phyloP scores from a whole-genome alignment of 1,284 basidiomycete species.

The Ganoderma resinaceum region DNA sequence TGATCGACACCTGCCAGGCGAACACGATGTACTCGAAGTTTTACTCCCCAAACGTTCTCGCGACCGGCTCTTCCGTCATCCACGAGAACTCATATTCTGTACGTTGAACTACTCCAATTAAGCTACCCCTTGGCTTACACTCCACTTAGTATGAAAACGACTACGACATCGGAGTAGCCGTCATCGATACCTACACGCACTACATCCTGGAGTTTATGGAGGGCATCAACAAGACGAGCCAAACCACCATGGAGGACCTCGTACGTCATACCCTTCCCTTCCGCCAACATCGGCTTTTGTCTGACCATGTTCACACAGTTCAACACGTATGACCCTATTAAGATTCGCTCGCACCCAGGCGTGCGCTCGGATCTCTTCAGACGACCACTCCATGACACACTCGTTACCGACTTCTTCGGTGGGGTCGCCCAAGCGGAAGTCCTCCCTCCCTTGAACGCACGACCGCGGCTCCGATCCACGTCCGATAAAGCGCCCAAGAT shows the following conservation, averaged over 20 bases:
- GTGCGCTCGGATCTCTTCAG: slow-evolving; percentile 87
- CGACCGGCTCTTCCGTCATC: slow-evolving; percentile 89
- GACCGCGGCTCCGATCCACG: background rate
- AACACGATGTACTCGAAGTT: slow-evolving; percentile 96
- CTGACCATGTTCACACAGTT: slow-evolving; percentile 59
- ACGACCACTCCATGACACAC: slow-evolving; percentile 71
- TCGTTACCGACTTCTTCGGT: slow-evolving; percentile 96
- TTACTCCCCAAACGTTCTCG: slow-evolving; percentile 95
- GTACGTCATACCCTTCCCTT: slow-evolving; percentile 52
- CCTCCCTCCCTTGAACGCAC: slow-evolving; percentile 27
- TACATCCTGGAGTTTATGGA: slow-evolving; percentile 93
- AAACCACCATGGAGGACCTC: slow-evolving; percentile 84
- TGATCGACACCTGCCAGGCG: slow-evolving; percentile 99
- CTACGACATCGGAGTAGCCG: slow-evolving; percentile 91
- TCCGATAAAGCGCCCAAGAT: background rate
- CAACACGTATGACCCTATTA: slow-evolving; percentile 74
- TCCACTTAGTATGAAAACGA: slow-evolving; percentile 85
- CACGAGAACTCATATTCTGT: slow-evolving; percentile 96
- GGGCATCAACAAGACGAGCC: slow-evolving; percentile 89
- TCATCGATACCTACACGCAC: slow-evolving; percentile 96
- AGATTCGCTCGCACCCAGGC: slow-evolving; percentile 87
- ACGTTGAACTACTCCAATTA: slow-evolving; percentile 37
- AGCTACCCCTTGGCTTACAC: background rate
- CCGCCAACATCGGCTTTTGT: background rate
- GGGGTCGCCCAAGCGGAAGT: slow-evolving; percentile 88